Evolutionary conservation across 495 filamentous ascomycete species (phyloP).

Genomic region (Chaetomium cochliodes): DNA sequence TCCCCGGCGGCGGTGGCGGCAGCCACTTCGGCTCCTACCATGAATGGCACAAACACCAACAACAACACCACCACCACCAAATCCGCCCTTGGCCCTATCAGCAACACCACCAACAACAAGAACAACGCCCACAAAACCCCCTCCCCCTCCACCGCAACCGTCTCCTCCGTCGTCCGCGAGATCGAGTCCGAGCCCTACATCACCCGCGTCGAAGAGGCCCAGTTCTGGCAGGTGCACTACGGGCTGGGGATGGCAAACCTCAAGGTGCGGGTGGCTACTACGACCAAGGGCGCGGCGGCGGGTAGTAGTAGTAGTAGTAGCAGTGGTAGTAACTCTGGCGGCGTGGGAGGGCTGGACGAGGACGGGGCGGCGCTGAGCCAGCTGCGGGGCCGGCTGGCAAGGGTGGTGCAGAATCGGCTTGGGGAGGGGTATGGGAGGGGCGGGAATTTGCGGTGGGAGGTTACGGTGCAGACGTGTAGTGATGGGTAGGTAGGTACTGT

Average conservation of each 20-base stretch:
- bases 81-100: not conserved
- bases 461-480: constrained; percentile 53
- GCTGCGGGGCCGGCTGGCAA: constrained; percentile 69
- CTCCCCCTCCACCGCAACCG: constrained; percentile 42
- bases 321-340: no score
- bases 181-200: constrained; percentile 79
- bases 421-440: constrained; percentile 85
- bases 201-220: constrained; percentile 75
- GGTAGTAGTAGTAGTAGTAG: constrained; percentile 52
- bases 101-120: constrained; percentile 7
- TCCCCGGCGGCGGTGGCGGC: constrained; percentile 8
- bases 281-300: no score
- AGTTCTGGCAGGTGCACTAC: constrained; percentile 99
- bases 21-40: not conserved
- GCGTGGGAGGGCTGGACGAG: no score
- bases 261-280: constrained; percentile 55
- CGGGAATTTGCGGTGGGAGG: constrained; percentile 81
- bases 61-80: not conserved
- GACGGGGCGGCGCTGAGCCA: constrained; percentile 50
- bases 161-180: constrained; percentile 75
- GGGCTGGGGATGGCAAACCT: constrained; percentile 93
- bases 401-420: constrained; percentile 78
- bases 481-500: constrained; percentile 31
- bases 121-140: not conserved
- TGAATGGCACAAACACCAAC: no score